Evolutionary conservation across 176 grass and related monocot species (phyloP).

Genomic region (Chloris gayana): DNA sequence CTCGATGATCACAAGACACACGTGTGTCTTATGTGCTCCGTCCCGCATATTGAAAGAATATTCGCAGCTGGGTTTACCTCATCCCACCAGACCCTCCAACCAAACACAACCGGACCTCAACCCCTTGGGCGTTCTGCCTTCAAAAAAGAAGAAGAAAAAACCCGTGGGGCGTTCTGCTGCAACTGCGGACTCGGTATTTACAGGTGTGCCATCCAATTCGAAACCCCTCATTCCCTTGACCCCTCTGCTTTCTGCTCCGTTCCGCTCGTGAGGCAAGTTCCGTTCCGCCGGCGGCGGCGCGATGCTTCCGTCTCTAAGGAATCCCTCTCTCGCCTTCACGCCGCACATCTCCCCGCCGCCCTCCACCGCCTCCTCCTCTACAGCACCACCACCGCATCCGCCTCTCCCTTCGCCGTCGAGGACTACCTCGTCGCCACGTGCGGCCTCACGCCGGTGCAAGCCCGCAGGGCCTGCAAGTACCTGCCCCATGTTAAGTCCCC

Average conservation of each 20-base stretch:
- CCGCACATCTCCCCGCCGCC: not conserved
- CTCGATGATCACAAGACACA: no score
- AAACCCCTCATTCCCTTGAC: not conserved
- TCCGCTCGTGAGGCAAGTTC: not conserved
- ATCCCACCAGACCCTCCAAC: no score
- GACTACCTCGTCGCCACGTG: conserved; percentile 47
- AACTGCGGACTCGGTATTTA: no score
- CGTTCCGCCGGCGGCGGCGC: not conserved
- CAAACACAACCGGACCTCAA: no score
- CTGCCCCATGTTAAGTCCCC: not conserved
- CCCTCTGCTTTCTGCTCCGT: no score
- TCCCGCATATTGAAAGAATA: no score
- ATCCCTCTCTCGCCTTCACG: not conserved
- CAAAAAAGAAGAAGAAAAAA: no score
- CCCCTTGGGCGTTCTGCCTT: no score
- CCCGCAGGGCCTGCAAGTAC: conserved; percentile 16
- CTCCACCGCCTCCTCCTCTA: not conserved
- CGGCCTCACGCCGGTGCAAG: conserved; percentile 35
- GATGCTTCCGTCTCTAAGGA: not conserved
- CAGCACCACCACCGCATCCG: not conserved
- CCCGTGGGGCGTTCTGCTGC: no score
- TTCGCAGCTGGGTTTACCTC: no score
- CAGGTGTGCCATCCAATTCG: not conserved
- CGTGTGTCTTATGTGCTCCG: no score
- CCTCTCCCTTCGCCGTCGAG: conserved; percentile 14